phyloP scores from a whole-genome alignment of 345 rosid genomes.

The Eucalyptus erythrocorys region DNA sequence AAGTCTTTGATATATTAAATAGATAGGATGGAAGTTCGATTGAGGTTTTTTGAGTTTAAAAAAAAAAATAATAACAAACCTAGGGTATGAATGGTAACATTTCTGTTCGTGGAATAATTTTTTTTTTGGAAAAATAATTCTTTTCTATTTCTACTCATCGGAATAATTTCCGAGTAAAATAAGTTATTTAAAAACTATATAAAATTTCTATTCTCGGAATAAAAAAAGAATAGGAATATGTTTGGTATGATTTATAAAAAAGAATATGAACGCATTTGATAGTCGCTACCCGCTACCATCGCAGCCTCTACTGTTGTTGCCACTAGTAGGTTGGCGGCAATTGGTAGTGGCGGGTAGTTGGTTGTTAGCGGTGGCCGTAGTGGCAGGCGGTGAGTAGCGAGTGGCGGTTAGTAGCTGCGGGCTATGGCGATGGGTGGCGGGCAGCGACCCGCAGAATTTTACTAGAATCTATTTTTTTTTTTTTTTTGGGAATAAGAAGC shows the following conservation, averaged over 20 bases:
- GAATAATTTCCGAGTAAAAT: accelerated
- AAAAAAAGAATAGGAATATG: accelerated
- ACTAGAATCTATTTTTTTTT: too few species aligned
- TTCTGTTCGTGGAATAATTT: too few species aligned
- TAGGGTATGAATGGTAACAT: too few species aligned
- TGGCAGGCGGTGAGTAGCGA: too few species aligned
- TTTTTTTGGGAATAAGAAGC: accelerated
- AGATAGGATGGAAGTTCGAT: not conserved
- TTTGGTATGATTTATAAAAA: too few species aligned
- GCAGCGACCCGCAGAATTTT: too few species aligned
- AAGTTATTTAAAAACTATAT: accelerated
- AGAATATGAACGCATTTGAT: too few species aligned
- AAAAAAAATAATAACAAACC: not conserved
- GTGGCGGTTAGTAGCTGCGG: too few species aligned
- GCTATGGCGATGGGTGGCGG: too few species aligned
- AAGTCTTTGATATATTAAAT: not conserved
- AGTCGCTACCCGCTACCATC: accelerated
- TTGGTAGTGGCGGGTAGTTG: too few species aligned
- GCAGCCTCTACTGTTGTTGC: accelerated
- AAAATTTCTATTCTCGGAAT: accelerated
- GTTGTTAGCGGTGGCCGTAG: accelerated
- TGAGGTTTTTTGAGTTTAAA: not conserved
- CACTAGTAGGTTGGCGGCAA: accelerated
- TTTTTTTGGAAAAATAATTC: too few species aligned
- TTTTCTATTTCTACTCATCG: accelerated